A percentile compares a stretch with the other conserved stretches of the same genome.
phyloP scores from a whole-genome alignment of 495 filamentous ascomycete genomes.

The Aspergillus funiculosus region DNA sequence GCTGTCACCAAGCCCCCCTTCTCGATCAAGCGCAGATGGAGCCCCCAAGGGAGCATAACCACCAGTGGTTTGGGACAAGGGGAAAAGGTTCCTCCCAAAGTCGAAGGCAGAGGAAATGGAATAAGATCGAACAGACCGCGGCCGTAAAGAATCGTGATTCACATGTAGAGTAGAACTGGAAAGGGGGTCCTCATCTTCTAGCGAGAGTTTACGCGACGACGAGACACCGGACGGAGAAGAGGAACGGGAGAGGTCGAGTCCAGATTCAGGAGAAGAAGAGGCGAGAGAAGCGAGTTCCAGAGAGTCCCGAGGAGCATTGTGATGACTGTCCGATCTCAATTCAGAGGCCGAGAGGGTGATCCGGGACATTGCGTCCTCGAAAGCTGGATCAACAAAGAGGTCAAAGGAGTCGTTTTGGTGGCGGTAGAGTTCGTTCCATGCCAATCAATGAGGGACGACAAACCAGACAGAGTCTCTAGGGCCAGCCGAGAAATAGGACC shows the following conservation, averaged over 20 bases:
- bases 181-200: conserved; percentile 79
- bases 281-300: conserved; percentile 94
- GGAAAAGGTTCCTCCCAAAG: conserved; percentile 84
- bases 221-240: conserved; percentile 81
- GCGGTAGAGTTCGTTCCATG: conserved; percentile 7
- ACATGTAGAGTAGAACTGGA: conserved; percentile 47
- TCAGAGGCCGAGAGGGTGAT: conserved; percentile 26
- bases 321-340: conserved; percentile 23
- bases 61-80: conserved; percentile 75
- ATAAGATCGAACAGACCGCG: conserved; percentile 62
- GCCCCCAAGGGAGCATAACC: conserved; percentile 80
- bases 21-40: conserved; percentile 50
- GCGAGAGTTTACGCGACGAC: conserved; percentile 84
- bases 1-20: conserved; percentile 41
- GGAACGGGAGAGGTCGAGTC: conserved; percentile 53
- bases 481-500: conserved; percentile 1
- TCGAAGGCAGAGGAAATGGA: conserved; percentile 91
- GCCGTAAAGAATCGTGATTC: conserved; percentile 42
- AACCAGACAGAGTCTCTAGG: not conserved
- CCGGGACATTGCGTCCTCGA: conserved; percentile 30
- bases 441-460: conserved; percentile 3
- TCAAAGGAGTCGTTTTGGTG: conserved; percentile 1
- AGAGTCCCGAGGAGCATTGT: conserved; percentile 66
- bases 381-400: not conserved
- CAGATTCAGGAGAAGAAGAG: conserved; percentile 56